Conservation (phyloP, 108 stramenopile species). For the Seminavis robusta region DNA sequence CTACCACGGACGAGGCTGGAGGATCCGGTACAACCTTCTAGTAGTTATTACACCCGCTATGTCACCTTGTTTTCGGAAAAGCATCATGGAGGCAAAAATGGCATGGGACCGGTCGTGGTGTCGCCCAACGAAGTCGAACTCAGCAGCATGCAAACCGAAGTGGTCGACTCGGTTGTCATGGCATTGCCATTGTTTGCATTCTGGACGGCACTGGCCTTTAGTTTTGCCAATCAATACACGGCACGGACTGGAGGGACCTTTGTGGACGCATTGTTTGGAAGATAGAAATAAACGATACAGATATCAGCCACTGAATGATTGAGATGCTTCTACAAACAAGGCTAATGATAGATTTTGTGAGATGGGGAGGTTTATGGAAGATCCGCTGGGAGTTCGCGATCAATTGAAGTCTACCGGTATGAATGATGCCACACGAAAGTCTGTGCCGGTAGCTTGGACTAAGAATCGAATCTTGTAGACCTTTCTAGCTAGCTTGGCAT, state of each 20-base stretch:
- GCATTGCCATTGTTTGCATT: slow-evolving; percentile 52
- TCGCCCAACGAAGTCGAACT: slow-evolving; percentile 59
- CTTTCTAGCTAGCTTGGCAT: too few species aligned
- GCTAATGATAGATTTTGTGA: too few species aligned
- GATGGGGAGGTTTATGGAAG: too few species aligned
- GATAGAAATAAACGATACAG: too few species aligned
- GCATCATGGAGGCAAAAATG: slow-evolving; percentile 16
- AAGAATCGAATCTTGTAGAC: too few species aligned
- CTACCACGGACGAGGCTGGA: slow-evolving; percentile 24
- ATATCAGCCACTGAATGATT: too few species aligned
- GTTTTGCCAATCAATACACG: slow-evolving; percentile 47
- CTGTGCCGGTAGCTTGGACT: too few species aligned
- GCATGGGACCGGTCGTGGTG: slow-evolving; percentile 32
- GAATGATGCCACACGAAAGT: too few species aligned
- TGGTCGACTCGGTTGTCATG: slow-evolving; percentile 28
- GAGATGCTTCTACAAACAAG: too few species aligned
- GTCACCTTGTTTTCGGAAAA: slow-evolving; percentile 25
- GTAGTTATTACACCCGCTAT: slow-evolving; percentile 12
- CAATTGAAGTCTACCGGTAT: too few species aligned
- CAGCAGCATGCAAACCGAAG: slow-evolving; percentile 31
- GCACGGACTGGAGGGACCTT: slow-evolving; percentile 53
- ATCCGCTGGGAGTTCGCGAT: too few species aligned
- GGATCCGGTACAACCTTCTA: neutral
- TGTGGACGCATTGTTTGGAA: slow-evolving; percentile 52
- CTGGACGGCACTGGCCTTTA: slow-evolving; percentile 40